Conservation (phyloP, 2,329 filamentous ascomycete species). For the Alternaria atra region DNA sequence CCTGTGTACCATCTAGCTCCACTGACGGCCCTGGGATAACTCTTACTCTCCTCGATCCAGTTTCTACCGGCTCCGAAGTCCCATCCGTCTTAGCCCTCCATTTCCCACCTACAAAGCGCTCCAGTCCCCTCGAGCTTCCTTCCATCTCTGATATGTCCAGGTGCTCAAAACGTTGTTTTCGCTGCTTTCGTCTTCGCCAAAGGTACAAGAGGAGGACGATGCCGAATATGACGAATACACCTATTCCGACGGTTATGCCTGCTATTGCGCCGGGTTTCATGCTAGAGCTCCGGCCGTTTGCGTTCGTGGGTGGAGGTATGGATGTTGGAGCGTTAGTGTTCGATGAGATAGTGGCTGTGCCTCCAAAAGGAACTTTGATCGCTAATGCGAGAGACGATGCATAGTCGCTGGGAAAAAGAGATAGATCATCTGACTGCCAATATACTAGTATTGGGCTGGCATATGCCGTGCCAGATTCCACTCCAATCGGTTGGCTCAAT, state of each 20-base stretch:
- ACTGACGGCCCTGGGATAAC: background rate
- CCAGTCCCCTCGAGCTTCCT: background rate
- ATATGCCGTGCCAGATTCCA: no score
- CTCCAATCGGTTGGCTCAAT: no score
- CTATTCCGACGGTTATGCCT: background rate
- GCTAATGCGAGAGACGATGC: background rate
- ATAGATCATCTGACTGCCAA: background rate
- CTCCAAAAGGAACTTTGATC: background rate
- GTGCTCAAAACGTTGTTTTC: no score
- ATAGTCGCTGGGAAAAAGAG: background rate
- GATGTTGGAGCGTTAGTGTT: background rate
- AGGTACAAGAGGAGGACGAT: background rate
- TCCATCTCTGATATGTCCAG: background rate
- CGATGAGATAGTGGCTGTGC: background rate
- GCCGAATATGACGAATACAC: background rate
- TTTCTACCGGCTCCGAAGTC: background rate
- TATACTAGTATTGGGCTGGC: background rate
- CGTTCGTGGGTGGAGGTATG: background rate
- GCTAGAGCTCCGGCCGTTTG: no score
- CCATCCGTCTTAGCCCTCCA: background rate
- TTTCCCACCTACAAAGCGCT: background rate
- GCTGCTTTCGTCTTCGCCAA: background rate
- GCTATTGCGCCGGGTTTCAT: background rate
- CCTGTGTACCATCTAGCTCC: background rate
- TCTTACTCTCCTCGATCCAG: background rate